Evolutionary conservation across 805 yeast species (phyloP), one percentile per base, ranked within the genome.

Genomic region (Ogataea naganishii): DNA sequence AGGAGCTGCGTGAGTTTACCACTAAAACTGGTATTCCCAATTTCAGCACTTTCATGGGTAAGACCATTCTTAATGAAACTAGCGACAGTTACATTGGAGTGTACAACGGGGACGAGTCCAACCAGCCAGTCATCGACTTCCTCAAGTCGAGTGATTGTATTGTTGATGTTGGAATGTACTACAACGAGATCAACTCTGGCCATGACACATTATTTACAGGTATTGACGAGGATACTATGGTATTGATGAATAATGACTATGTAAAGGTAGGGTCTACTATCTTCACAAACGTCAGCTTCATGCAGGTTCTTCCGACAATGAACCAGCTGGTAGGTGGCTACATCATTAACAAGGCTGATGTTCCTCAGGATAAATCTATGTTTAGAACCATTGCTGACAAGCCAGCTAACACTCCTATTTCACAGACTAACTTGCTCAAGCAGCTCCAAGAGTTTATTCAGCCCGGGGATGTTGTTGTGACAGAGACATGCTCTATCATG

Each of bases 401-500:
- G 14, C 40, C 47, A 8, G 36, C 59, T 4, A 23, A 33, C 5
- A 41, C 63, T n/a, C 56, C 55, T 37, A 64, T 66, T 33, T 71
- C 72, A 1, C 78, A 74, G 47, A 58, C 64, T 10, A 49, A 46
- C 21, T 40, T 78, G 21, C 54, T 70, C 17, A 49, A 55, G 29
- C 46, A 49, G 13, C 40, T 78, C 58, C 41, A 51, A 34, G 16
- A 29, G 1, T 40, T 41, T 18, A 31, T 51, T 4, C 29, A 63
- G 44, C 75, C 78, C 16, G 67, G 74, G 41, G 96, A 86, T 50
- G 65, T 75, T 14, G 47, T 86, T n/a, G 64, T 88, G 23, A 69
- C 75, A 32, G 96, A 88, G 41, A 82, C 94, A 2, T 86, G 95
- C 30, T 75, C 94, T 2, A 71, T 82, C 48, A 75, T 79, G 64